Percentiles rank a stretch among this genome's conserved stretches.
phyloP scores from a whole-genome alignment of 306 rosid species.

The Trifolium subterraneum region DNA sequence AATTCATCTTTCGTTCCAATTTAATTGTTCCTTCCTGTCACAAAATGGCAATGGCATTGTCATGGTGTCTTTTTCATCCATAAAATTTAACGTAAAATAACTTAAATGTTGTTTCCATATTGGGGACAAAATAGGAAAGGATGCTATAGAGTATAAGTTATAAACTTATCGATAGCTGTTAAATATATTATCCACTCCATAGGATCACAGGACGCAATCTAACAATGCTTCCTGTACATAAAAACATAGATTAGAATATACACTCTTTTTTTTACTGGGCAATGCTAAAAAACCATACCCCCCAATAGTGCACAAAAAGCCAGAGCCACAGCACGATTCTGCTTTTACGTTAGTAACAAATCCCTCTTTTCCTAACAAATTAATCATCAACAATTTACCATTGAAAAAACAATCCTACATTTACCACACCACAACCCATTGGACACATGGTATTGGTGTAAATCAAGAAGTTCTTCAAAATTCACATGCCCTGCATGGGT shows the following conservation, averaged over 20 bases:
- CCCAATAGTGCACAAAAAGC: constrained; percentile 29
- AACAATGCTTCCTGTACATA: neutral
- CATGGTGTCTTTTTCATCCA: neutral
- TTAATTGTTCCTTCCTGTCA: neutral
- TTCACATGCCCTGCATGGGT: constrained; percentile 28
- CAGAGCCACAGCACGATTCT: constrained; percentile 3
- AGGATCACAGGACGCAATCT: constrained; percentile 10
- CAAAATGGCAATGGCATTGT: neutral
- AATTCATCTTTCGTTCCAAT: neutral
- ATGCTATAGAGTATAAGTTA: neutral
- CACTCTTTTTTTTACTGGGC: constrained; percentile 21
- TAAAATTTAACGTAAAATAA: neutral
- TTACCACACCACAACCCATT: constrained; percentile 29
- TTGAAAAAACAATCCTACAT: constrained; percentile 1
- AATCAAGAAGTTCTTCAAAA: constrained; percentile 45
- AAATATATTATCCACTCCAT: constrained; percentile 19
- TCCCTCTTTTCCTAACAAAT: neutral
- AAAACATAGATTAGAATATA: constrained; percentile 33
- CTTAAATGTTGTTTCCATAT: neutral
- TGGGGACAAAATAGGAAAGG: neutral
- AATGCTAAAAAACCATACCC: constrained; percentile 17
- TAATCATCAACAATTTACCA: neutral
- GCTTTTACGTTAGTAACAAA: neutral
- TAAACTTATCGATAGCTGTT: constrained; percentile 13
- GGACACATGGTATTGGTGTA: constrained; percentile 33